A percentile compares a stretch with the other conserved stretches of the same genome.
Conservation (phyloP, 2,329 filamentous ascomycete species). For the Fusarium pseudograminearum region DNA sequence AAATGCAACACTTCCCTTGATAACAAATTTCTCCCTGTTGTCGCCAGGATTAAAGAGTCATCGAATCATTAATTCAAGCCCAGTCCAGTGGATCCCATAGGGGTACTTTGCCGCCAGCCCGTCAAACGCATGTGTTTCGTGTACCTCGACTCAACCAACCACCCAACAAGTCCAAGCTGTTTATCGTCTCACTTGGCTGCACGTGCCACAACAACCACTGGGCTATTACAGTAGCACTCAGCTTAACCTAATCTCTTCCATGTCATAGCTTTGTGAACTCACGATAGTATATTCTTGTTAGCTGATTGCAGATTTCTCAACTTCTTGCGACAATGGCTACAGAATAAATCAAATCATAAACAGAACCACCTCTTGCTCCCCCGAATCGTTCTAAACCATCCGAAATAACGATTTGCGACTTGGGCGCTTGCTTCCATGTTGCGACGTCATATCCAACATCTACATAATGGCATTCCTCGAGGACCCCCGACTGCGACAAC, state of each 20-base stretch:
- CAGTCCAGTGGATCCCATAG: constrained; percentile 29
- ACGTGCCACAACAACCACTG: constrained; percentile 44
- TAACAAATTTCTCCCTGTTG: not conserved
- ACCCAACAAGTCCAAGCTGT: constrained; percentile 42
- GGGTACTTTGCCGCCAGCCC: constrained; percentile 27
- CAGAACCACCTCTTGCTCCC: not conserved
- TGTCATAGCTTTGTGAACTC: constrained; percentile 24
- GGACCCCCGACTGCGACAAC: constrained; percentile 91
- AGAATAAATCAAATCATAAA: constrained; percentile 12
- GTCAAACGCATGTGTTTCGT: constrained; percentile 22
- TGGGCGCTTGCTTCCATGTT: constrained; percentile 37
- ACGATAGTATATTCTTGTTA: constrained; percentile 26
- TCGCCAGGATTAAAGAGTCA: constrained; percentile 23
- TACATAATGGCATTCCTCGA: constrained; percentile 70
- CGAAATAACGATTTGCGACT: constrained; percentile 10
- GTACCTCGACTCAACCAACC: constrained; percentile 43
- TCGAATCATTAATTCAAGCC: constrained; percentile 20
- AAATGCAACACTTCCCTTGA: not conserved
- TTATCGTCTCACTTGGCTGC: constrained; percentile 44
- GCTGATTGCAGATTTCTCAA: constrained; percentile 22
- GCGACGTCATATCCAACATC: constrained; percentile 48
- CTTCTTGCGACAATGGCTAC: constrained; percentile 35
- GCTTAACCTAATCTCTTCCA: constrained; percentile 34
- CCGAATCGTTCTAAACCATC: not conserved
- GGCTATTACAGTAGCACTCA: constrained; percentile 27